Conservation (phyloP, 2,329 filamentous ascomycete genomes). For the Cercospora sojina region DNA sequence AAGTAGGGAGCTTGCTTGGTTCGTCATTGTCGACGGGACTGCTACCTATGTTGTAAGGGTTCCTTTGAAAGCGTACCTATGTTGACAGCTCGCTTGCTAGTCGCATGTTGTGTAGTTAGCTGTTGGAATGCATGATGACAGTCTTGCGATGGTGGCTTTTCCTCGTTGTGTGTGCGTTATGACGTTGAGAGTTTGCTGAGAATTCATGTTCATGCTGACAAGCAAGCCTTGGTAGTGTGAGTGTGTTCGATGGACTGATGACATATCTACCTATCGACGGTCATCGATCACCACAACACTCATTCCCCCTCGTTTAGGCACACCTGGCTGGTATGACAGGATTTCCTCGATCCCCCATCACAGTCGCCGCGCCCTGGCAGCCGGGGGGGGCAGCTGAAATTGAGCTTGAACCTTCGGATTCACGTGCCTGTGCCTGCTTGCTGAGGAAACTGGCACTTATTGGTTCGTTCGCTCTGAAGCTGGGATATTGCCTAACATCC, state of each 20-base stretch:
- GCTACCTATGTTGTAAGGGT: neutral
- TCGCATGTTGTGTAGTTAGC: neutral
- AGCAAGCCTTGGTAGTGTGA: too few relatives aligned
- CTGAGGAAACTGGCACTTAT: neutral
- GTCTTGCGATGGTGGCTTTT: neutral
- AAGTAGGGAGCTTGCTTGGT: neutral
- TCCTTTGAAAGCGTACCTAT: neutral
- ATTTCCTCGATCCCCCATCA: neutral
- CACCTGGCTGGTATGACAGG: too few relatives aligned
- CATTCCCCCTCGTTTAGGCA: too few relatives aligned
- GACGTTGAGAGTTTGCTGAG: neutral
- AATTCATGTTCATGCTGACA: neutral
- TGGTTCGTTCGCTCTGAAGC: neutral
- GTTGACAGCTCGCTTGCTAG: neutral
- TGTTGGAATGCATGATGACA: neutral
- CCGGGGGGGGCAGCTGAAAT: neutral
- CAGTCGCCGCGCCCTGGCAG: neutral
- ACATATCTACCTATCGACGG: too few relatives aligned
- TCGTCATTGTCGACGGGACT: neutral
- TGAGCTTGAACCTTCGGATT: neutral
- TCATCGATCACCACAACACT: too few relatives aligned
- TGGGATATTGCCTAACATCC: neutral
- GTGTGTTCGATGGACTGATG: too few relatives aligned
- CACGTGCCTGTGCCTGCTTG: neutral
- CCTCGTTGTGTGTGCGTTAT: neutral